A percentile compares a stretch with the other conserved stretches of the same genome.
Conservation (phyloP, 2,329 filamentous ascomycete genomes). For the Pseudogymnoascus sp. region DNA sequence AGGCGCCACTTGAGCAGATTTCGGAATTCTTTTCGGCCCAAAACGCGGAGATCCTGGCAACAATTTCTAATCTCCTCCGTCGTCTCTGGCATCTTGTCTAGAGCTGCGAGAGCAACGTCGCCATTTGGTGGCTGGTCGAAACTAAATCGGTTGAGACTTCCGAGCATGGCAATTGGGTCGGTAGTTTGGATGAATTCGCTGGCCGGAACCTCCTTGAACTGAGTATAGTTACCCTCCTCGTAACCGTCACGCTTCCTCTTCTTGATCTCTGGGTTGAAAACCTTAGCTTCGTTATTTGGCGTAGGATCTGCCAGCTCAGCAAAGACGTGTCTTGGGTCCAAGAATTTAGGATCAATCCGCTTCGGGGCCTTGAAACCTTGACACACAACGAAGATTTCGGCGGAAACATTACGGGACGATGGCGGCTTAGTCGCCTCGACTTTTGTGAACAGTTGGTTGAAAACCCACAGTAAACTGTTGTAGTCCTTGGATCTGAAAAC, state of each 20-base stretch:
- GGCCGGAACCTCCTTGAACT: slow-evolving; percentile 82
- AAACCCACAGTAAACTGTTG: slow-evolving; percentile 91
- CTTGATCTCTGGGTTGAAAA: slow-evolving; percentile 95
- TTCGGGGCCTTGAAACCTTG: slow-evolving; percentile 93
- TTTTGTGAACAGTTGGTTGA: slow-evolving; percentile 91
- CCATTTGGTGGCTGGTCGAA: slow-evolving; percentile 75
- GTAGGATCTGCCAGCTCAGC: slow-evolving; percentile 79
- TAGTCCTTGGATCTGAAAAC: slow-evolving; percentile 97
- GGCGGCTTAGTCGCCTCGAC: slow-evolving; percentile 98
- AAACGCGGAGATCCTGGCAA: slow-evolving; percentile 77
- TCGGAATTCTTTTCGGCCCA: slow-evolving; percentile 93
- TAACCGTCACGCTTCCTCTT: slow-evolving; percentile 98
- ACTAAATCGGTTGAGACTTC: slow-evolving; percentile 72
- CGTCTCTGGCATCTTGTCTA: slow-evolving; percentile 81
- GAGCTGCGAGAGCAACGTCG: slow-evolving; percentile 78
- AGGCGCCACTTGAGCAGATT: slow-evolving; percentile 82
- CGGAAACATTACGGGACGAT: slow-evolving; percentile 89
- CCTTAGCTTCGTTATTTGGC: slow-evolving; percentile 94
- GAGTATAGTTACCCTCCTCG: slow-evolving; percentile 88
- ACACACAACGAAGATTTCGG: slow-evolving; percentile 98
- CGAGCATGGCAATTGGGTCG: slow-evolving; percentile 89
- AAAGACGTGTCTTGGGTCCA: slow-evolving; percentile 85
- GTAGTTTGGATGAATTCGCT: slow-evolving; percentile 91
- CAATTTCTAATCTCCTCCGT: slow-evolving; percentile 72
- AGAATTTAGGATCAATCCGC: slow-evolving; percentile 81